phyloP scores from a whole-genome alignment of 805 yeast species.

The Nakazawaea peltata region DNA sequence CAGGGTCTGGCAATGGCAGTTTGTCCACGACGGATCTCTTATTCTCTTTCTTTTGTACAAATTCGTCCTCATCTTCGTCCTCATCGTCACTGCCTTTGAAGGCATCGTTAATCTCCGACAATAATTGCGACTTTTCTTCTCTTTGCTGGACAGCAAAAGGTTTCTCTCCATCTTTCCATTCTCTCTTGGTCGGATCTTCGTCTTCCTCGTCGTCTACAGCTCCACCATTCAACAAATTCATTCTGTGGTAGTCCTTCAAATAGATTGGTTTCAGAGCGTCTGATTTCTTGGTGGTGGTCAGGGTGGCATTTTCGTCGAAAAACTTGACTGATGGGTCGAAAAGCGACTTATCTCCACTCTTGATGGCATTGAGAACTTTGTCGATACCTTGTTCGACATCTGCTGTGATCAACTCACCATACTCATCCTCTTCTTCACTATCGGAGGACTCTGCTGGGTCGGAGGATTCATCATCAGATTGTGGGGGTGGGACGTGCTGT shows the following conservation, averaged over 20 bases:
- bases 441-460: slow-evolving; percentile 28
- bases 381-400: slow-evolving; percentile 77
- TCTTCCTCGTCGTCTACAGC: slow-evolving; percentile 49
- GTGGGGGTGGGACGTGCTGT: slow-evolving; percentile 10
- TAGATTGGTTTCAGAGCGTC: slow-evolving; percentile 64
- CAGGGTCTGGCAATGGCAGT: slow-evolving; percentile 56
- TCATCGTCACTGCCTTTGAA: slow-evolving; percentile 41
- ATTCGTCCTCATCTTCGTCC: slow-evolving; percentile 35
- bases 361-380: slow-evolving; percentile 63
- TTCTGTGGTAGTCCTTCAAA: slow-evolving; percentile 88
- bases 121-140: slow-evolving; percentile 66
- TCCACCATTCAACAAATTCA: slow-evolving; percentile 65
- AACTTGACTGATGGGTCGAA: slow-evolving; percentile 66
- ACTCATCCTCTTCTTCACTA: slow-evolving; percentile 82
- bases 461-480: slow-evolving; percentile 17
- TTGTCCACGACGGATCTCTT: slow-evolving; percentile 13
- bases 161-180: slow-evolving; percentile 45
- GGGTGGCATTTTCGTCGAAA: slow-evolving; percentile 46
- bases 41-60: slow-evolving; percentile 53
- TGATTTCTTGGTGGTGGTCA: slow-evolving; percentile 14
- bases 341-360: slow-evolving; percentile 54
- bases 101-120: slow-evolving; percentile 70
- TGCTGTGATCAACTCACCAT: slow-evolving; percentile 79
- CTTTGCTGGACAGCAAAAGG: slow-evolving; percentile 70
- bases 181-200: slow-evolving; percentile 35